These are phyloP conservation scores for Linnemannia hyalina DNA, from an alignment of 192 early-diverging fungal genomes.

Conservation along the genomic window DNA sequence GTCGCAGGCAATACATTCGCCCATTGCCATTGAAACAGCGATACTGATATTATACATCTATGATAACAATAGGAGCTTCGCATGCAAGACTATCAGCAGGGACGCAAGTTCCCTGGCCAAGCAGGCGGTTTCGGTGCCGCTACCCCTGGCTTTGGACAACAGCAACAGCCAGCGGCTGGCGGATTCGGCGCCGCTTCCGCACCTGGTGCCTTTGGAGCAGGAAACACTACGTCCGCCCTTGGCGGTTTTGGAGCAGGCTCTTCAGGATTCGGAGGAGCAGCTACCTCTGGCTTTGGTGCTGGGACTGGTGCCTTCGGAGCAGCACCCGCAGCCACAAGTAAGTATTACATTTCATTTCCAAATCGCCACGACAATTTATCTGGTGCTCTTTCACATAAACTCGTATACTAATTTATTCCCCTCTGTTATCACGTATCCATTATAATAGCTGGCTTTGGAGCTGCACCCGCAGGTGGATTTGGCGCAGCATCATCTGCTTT, in stretches of 20 bases:
- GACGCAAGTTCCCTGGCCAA: constrained; percentile 71
- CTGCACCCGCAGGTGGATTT: constrained; percentile 11
- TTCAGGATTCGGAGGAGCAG: constrained; percentile 43
- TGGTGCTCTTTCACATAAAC: not conserved
- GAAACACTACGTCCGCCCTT: constrained; percentile 14
- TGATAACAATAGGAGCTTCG: constrained; percentile 76
- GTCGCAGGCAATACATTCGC: too few species aligned
- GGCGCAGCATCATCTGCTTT: constrained; percentile 24
- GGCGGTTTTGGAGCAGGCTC: constrained; percentile 40
- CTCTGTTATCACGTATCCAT: not conserved
- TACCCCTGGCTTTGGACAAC: constrained; percentile 49
- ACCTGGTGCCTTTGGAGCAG: constrained; percentile 40
- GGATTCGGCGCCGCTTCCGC: constrained; percentile 17
- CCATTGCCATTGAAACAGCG: not conserved
- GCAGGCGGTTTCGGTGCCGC: constrained; percentile 54
- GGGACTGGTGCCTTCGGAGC: constrained; percentile 53
- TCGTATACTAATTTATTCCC: not conserved
- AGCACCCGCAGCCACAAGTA: constrained; percentile 48
- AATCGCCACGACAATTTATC: not conserved
- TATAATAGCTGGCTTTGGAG: constrained; percentile 57
- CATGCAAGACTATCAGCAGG: constrained; percentile 87
- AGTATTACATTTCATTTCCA: constrained; percentile 15
- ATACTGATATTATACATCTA: not conserved
- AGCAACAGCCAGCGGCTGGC: constrained; percentile 4
- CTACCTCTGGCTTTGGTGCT: constrained; percentile 45